Base-by-base conservation (phyloP, 768 basidiomycete species). In the Cystofilobasidium ferigula region DNA sequence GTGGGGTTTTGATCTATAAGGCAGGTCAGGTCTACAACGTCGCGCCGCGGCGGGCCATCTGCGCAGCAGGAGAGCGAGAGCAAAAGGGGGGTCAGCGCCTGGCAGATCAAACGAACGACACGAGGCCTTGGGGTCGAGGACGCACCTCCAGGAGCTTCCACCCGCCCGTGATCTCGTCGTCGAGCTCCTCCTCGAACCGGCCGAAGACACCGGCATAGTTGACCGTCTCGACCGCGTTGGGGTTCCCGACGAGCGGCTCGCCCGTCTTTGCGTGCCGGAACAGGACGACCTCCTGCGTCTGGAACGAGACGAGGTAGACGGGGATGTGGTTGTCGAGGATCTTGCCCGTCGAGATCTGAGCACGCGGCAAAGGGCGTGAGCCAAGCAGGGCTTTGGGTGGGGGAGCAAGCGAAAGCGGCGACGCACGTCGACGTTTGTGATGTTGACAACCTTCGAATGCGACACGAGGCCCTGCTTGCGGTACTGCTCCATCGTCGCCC, bases 401-500 rank as follows among this genome's bases (percentile, higher is more conserved):
- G n/a, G 0, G 30, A 36, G 42, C 32, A 34, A 36, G 48, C 9
- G 16, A 8, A 24, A 26, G 13, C 9, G 24, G 26, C 0, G 30
- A 79, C 86, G 68, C 74, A 97, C 91, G 76, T 99, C 95, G 47
- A 99, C 92, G 79, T 94, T 87, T 64, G 91, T 87, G 73, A 99
- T 98, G 78, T 98, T 94, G 24, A 98, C 84, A 24, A 95, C 87
- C 73, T 89, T 90, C 76, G 88, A 91, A 73, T 93, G 90, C 70
- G 88, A 89, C 70, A 94, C 79, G 30, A 98, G 81, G 1, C 94
- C 92, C 73, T 94, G 91, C 42, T 83, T 82, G 57, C 93, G 82
- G 74, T 91, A 97, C 71, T 88, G 86, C 70, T 93, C 91, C 84
- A 99, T 89, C 9, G 92, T 94, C 9, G 94, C 94, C 88, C 93